Evolutionary conservation across 2,329 filamentous ascomycete species (phyloP), one percentile per base, ranked within the genome.

Genomic region (Neonectria neomacrospora): DNA sequence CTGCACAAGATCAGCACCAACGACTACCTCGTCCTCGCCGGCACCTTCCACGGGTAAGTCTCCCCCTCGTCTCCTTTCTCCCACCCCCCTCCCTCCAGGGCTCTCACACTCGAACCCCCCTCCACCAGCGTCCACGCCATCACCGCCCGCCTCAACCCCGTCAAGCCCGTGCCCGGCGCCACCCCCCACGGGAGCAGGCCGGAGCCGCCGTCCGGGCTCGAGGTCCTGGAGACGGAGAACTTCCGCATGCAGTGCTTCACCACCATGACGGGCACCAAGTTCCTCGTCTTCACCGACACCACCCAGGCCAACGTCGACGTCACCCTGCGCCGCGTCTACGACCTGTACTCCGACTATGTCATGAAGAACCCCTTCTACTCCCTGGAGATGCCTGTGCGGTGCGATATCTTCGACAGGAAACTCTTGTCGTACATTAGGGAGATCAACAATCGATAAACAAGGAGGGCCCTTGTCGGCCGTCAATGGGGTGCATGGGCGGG

Each of bases 341-440:
- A 98, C 78, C 81, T 98, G 55, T 99, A 98, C 81, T 88, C 93
- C 54, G 96, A 99, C 79, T 98, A 93, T 77, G 96, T 99, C 71
- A 98, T 97, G 93, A 99, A 98, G 85, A 99, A 99, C 78, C 96
- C 96, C 1, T 99, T 99, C 76, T 98, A 98, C 81, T 94, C 96
- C 75, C 85, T 97, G 61, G 96, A 99, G 82, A 99, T 98, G 94
- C 96, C 96, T 7, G 89, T 99, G 57, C 86, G 96, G 65, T 97
- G 96, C 80, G 96, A 98, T 76, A 91, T 93, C 72, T 99, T 97
- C 81, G 96, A 99, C 78, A 86, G 94, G 72, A 93, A 93, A 78
- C 78, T 97, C 68, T 86, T 87, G 69, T 92, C 90, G 39, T 97
- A 94, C 80, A 88, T 97, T 73, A 89, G 93, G 75, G 87, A 88